Evolutionary conservation across 768 basidiomycete genomes (phyloP), one percentile per base, ranked within the genome.

Genomic region (Serendipita indica): DNA sequence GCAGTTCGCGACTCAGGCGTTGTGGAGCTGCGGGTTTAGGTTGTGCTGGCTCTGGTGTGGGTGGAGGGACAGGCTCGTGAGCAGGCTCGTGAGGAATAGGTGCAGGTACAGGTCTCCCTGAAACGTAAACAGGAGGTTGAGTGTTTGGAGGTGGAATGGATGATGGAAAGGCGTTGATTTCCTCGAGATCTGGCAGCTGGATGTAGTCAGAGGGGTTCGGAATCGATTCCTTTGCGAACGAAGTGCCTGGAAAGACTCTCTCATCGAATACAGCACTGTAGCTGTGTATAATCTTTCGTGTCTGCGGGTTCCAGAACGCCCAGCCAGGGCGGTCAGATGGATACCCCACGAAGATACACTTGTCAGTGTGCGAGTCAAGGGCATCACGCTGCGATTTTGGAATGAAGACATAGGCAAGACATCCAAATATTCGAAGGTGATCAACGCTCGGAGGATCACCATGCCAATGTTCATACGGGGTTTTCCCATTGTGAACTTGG

Each of bases 311-410:
- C 41, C 67, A 74, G 60, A 74, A 70, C 27, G 60, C 52, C 69
- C 71, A 74, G 1, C 67, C 72, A 27, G 70, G 69, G 30, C 66
- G 64, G 3, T 65, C 66, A 25, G 35, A 27, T 0, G 66, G 63
- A 58, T 74, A 76, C 1, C 74, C 71, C 54, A 75, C 67, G 34
- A 73, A 71, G 1, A 71, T 58, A 58, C 74, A 74, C 63, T 72
- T 69, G 30, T 62, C 33, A 30, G 63, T 62, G 45, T 68, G 63
- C 2, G 62, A 39, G n/a, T 62, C 60, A 37, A 60, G 46, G 18
- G 28, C 45, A 2, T 13, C 28, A 5, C 63, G 39, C 39, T 39
- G 61, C 52, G 73, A 67, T 58, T 69, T 70, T 56, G 66, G 69
- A 4, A 73, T 63, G 57, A 65, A 67, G 30, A 72, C 73, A 66